These are phyloP conservation scores for Lactarius vividus DNA, from an alignment of 768 basidiomycete genomes.

Conservation along the genomic window DNA sequence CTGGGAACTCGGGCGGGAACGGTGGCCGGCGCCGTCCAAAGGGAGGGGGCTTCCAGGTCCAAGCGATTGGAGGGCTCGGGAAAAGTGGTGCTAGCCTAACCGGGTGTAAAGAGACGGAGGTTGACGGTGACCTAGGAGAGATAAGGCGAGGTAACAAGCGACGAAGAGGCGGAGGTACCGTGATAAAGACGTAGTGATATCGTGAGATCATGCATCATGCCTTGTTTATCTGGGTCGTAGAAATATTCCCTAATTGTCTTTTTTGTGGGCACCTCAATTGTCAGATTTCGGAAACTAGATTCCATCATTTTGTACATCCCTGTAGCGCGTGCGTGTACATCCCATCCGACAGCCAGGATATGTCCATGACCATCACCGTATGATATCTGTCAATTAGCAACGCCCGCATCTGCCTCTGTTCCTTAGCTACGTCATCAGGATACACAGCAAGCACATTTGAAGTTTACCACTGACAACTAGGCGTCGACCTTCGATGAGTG, in stretches of 20 bases:
- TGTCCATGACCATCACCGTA: too few relatives aligned
- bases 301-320: too few relatives aligned
- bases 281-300: too few relatives aligned
- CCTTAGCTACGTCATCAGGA: too few relatives aligned
- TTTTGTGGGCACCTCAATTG: background rate
- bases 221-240: background rate
- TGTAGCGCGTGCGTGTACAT: too few relatives aligned
- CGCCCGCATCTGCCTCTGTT: too few relatives aligned
- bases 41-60: conserved; percentile 48
- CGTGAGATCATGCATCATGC: background rate
- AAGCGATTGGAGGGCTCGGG: conserved; percentile 65
- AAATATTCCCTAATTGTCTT: background rate
- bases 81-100: conserved; percentile 64
- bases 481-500: too few relatives aligned
- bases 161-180: conserved; percentile 41
- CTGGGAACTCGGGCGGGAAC: conserved; percentile 28
- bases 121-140: conserved; percentile 74
- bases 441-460: too few relatives aligned
- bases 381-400: too few relatives aligned
- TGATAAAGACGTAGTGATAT: conserved; percentile 26
- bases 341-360: too few relatives aligned
- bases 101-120: conserved; percentile 61
- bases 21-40: conserved; percentile 40
- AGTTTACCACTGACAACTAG: too few relatives aligned
- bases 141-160: conserved; percentile 74